Percentiles rank a stretch among this genome's conserved stretches.
Conservation (phyloP, 2,329 filamentous ascomycete genomes). For the Diaporthe citrichinensis region DNA sequence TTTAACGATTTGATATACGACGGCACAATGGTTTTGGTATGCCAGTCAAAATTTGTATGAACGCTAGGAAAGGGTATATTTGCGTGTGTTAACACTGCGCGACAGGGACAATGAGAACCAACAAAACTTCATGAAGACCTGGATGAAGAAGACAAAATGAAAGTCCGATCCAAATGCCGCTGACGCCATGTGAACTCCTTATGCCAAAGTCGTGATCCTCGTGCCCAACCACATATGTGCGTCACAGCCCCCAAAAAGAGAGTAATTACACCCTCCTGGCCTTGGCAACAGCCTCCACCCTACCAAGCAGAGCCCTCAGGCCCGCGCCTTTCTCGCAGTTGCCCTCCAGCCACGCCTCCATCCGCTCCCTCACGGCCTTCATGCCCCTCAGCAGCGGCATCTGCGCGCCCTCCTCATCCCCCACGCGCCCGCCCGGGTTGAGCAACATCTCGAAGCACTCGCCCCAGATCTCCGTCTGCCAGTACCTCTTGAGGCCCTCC, state of each 20-base stretch:
- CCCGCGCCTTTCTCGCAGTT: conserved; percentile 87
- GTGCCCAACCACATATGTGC: neutral
- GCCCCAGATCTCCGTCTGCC: conserved; percentile 93
- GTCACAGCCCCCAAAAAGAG: neutral
- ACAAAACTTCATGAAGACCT: conserved; percentile 40
- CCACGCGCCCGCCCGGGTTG: conserved; percentile 78
- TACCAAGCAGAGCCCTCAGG: conserved; percentile 78
- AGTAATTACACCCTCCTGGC: conserved; percentile 47
- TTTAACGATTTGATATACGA: neutral
- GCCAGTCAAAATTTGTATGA: neutral
- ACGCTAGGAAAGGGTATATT: conserved; percentile 45
- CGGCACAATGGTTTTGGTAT: neutral
- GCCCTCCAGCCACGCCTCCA: conserved; percentile 86
- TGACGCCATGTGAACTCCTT: conserved; percentile 29
- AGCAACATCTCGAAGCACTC: conserved; percentile 87
- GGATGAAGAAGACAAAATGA: conserved; percentile 41
- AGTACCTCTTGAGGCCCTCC: conserved; percentile 92
- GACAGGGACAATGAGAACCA: conserved; percentile 39
- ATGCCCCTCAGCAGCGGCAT: conserved; percentile 83
- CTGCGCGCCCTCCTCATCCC: conserved; percentile 73
- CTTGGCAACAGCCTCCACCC: conserved; percentile 68
- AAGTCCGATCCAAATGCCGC: conserved; percentile 32
- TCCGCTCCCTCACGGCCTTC: conserved; percentile 77
- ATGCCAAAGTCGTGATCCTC: conserved; percentile 23
- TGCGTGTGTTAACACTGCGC: conserved; percentile 36